Evolutionary conservation across 2,329 filamentous ascomycete genomes (phyloP), one percentile per base, ranked within the genome.

Genomic region (Diplodia sapinea): DNA sequence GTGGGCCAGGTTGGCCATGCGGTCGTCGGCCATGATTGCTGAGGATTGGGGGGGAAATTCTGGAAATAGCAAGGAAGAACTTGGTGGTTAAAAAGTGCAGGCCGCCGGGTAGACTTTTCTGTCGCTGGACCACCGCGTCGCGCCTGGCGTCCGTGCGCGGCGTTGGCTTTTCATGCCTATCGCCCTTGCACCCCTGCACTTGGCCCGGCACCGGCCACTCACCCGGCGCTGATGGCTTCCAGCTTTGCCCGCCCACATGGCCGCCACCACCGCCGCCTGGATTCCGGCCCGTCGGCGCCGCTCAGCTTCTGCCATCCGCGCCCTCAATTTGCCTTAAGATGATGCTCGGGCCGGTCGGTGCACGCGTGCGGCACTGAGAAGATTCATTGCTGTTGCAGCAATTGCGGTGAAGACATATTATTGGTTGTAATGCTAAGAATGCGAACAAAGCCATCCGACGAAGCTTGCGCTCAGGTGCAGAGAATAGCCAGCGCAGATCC

Each of bases 1-100:
- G 83, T 97, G 94, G 79, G 92, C 91, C 87, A 97, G 89, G 74
- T 83, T 80, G 78, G 89, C 88, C 80, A 91, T 74, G 68, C 74
- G 75, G 71, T 77, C 76, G 23, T 64, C 66, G 17, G 66, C 49
- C 66, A 68, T 68, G 29, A 23, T 47, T 59, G 54, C 33, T 33
- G 23, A n/a, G 20, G 36, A 36, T 31, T 33, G 55, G 15, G 47
- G 33, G 29, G 33, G 36, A 33, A 20, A 7, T 57, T 23, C 17
- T 43, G 26, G 11, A 52, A 59, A 52, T 17, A 20, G 43, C 4
- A 62, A 12, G 49, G 13, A 26, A 55, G 15, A 33, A 38, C 56
- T 57, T n/a, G 17, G 43, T 38, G 56, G 55, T 29, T n/a, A 43
- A 15, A 55, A 54, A 54, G 56, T 67, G 38, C 31, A 54, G 49